Conservation (phyloP, 805 yeast species). For the Ogataea degrootiae region DNA sequence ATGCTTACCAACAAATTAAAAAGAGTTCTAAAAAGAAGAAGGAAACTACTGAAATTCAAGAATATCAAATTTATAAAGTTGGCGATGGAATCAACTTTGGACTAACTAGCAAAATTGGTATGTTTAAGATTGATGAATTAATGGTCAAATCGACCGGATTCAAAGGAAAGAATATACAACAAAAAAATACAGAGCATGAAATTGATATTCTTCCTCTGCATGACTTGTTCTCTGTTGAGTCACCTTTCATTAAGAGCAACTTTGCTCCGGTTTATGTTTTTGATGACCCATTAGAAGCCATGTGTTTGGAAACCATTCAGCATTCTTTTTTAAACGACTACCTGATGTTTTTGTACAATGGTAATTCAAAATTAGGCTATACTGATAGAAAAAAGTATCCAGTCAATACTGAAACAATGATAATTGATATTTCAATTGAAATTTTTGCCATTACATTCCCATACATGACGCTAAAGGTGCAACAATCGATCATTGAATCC, state of each 20-base stretch:
- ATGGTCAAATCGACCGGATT: conserved; percentile 22
- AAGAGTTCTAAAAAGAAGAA: conserved; percentile 10
- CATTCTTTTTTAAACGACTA: conserved; percentile 39
- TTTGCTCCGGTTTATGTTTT: conserved; percentile 21
- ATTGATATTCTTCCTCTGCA: conserved; percentile 20
- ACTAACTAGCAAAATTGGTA: conserved; percentile 36
- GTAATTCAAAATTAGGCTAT: conserved; percentile 27
- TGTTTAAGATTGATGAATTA: conserved; percentile 28
- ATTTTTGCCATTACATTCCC: conserved; percentile 71
- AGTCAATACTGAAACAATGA: conserved; percentile 43
- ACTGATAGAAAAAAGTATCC: conserved; percentile 32
- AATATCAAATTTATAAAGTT: conserved; percentile 29
- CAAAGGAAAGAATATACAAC: neutral
- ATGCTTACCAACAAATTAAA: conserved; percentile 3
- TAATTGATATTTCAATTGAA: conserved; percentile 76
- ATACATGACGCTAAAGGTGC: conserved; percentile 68
- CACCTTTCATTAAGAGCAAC: conserved; percentile 26
- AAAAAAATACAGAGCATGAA: conserved; percentile 16
- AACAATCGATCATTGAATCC: conserved; percentile 81
- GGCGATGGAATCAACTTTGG: conserved; percentile 39
- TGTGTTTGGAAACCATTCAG: conserved; percentile 33
- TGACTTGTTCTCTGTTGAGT: conserved; percentile 29
- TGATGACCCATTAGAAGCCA: conserved; percentile 33
- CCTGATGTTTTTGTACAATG: conserved; percentile 27
- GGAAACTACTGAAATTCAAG: conserved; percentile 13